Evolutionary conservation across 129 eudicot species (phyloP).

Genomic region (Escallonia herrerae): DNA sequence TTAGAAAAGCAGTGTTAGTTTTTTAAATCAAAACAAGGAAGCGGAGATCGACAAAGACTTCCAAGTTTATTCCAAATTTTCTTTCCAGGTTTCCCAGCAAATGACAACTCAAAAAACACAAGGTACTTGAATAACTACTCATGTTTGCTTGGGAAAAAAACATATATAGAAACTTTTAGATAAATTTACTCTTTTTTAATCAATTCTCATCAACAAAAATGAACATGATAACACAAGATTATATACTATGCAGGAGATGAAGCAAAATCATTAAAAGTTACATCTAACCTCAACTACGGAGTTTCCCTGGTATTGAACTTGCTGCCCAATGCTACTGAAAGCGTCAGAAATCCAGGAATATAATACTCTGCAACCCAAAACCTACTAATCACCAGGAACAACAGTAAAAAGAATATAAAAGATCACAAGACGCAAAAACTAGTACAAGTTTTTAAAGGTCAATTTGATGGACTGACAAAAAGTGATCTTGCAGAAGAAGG

Average conservation of each 20-base stretch:
- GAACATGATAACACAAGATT: not conserved
- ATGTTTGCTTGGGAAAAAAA: not conserved
- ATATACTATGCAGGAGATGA: not conserved
- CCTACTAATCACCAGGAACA: constrained; percentile 72
- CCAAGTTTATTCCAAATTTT: too few relatives aligned
- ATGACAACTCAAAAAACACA: too few relatives aligned
- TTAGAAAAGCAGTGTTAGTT: too few relatives aligned
- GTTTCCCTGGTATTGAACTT: constrained; percentile 42
- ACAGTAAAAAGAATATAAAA: constrained; percentile 23
- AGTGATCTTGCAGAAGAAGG: not conserved
- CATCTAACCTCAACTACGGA: constrained; percentile 45
- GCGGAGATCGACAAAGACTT: too few relatives aligned
- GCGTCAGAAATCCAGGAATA: constrained; percentile 49
- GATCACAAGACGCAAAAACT: constrained; percentile 9
- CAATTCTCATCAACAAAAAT: not conserved
- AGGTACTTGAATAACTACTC: too few relatives aligned
- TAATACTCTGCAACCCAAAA: constrained; percentile 67
- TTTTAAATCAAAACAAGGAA: too few relatives aligned
- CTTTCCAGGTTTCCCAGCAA: too few relatives aligned
- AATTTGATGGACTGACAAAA: not conserved
- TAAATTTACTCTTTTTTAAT: not conserved
- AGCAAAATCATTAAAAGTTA: constrained; percentile 13
- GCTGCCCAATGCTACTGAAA: constrained; percentile 45
- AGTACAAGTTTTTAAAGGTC: not conserved
- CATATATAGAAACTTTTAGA: not conserved